Base-by-base conservation (phyloP, 305 asterid genomes). In the Fraxinus platypoda region DNA sequence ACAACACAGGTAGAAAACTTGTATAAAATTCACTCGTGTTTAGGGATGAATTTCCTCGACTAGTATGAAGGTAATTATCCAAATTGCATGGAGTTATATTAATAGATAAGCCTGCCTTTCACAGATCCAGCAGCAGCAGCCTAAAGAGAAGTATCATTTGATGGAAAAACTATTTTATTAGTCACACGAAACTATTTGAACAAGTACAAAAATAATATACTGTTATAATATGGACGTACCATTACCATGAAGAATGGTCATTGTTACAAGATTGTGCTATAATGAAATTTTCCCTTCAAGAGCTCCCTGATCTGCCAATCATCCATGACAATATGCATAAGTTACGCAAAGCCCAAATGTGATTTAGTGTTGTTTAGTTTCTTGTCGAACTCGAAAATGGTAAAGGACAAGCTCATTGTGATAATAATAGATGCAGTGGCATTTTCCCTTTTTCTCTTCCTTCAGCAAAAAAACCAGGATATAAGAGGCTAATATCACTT, bases 221-320 rank as follows among this genome's bases (percentile, higher is more conserved):
- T 83, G 82, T 75, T 76, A 80, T 82, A 87, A 86, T 81, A 76
- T 64, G 85, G 90, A 93, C 97, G 88, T 92, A 94, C 96, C 74
- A 28, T 68, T 28, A 68, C 74, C 97, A 91, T 91, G 87, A 90
- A 84, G 86, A 84, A 81, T 80, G 86, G 88, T 89, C 81, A 91
- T 86, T 85, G 87, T 82, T 83, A 89, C 91, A 91, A 87, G 89
- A 88, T 90, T 87, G 92, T 88, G 88, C 80, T 90, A 95, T 75
- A 87, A 91, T 85, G 88, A 89, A 87, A 83, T 84, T 85, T 88
- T 94, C 85, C 90, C 95, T 87, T 89, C 95, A 82, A 78, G 85
- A 83, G 93, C 97, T 91, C 86, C 94, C 93, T 93, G 86, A 90
- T 94, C 97, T 92, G 98, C 87, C 95, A 92, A 89, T 90, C 88